Evolutionary conservation across 75 land plant species (phyloP).

Genomic region (Cunninghamia lanceolata): DNA sequence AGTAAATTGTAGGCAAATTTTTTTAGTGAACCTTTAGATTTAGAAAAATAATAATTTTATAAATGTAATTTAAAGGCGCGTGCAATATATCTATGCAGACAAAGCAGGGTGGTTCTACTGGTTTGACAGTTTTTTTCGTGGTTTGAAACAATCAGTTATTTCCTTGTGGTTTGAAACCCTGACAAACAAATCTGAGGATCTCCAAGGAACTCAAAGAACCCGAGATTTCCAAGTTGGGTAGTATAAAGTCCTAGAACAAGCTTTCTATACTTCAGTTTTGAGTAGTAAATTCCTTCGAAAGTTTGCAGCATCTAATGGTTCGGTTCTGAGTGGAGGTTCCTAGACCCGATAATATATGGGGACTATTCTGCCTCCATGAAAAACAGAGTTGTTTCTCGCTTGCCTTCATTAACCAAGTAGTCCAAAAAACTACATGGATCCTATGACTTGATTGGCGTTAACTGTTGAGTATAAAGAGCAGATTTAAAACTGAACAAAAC

Average conservation of each 20-base stretch:
- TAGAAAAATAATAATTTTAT: no score
- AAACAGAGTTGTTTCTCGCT: conserved; percentile 3
- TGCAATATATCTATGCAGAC: not conserved
- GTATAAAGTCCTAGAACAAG: not conserved
- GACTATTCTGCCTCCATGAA: conserved; percentile 32
- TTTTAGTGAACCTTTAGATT: no score
- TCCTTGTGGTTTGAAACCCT: not conserved
- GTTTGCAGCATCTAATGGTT: not conserved
- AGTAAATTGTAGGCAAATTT: no score
- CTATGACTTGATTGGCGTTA: conserved; percentile 26
- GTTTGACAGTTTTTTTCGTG: not conserved
- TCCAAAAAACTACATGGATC: conserved; percentile 15
- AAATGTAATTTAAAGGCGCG: no score
- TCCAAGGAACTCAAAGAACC: not conserved
- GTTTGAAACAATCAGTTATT: no score
- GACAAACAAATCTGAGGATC: not conserved
- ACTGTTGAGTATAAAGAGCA: no score
- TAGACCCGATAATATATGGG: conserved; percentile 25
- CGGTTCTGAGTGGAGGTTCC: conserved; percentile 18
- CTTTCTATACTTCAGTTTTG: no score
- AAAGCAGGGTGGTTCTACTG: not conserved
- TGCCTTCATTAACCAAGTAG: conserved; percentile 24
- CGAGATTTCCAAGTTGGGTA: conserved; percentile 1
- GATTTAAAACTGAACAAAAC: no score
- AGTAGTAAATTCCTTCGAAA: not conserved